phyloP scores from a whole-genome alignment of 2,329 filamentous ascomycete species.

The Pestalotiopsis sp. region DNA sequence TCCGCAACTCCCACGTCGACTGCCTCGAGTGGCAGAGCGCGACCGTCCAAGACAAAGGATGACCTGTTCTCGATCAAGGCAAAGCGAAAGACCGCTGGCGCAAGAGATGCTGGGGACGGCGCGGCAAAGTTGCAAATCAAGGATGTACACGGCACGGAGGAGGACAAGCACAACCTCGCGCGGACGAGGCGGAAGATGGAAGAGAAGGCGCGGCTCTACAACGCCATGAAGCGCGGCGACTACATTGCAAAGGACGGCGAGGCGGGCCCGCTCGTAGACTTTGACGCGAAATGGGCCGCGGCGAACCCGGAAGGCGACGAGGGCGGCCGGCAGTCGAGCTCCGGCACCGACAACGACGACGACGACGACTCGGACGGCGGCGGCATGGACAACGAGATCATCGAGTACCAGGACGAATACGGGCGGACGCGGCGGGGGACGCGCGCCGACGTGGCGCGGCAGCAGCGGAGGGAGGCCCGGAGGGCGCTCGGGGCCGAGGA shows the following conservation, averaged over 20 bases:
- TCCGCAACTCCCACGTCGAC: slow-evolving; percentile 40
- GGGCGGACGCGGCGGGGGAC: slow-evolving; percentile 80
- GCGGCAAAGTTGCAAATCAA: slow-evolving; percentile 45
- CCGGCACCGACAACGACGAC: slow-evolving; percentile 65
- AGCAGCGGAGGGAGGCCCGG: slow-evolving; percentile 59
- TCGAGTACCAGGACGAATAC: slow-evolving; percentile 92
- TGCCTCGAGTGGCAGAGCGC: slow-evolving; percentile 49
- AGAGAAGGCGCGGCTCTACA: slow-evolving; percentile 86
- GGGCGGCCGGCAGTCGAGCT: slow-evolving; percentile 31
- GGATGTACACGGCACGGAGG: slow-evolving; percentile 56
- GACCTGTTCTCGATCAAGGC: slow-evolving; percentile 65
- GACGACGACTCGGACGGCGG: slow-evolving; percentile 46
- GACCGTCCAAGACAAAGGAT: slow-evolving; percentile 60
- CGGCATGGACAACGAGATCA: slow-evolving; percentile 60
- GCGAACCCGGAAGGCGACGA: slow-evolving; percentile 55
- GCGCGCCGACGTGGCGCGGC: slow-evolving; percentile 65
- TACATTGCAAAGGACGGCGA: slow-evolving; percentile 69
- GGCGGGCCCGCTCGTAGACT: slow-evolving; percentile 78
- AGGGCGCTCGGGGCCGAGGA: slow-evolving; percentile 59
- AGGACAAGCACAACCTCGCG: slow-evolving; percentile 69
- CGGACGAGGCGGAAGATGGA: slow-evolving; percentile 82
- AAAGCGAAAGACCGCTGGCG: slow-evolving; percentile 47
- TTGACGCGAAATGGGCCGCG: slow-evolving; percentile 95
- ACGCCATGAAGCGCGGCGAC: slow-evolving; percentile 88
- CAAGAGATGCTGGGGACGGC: slow-evolving; percentile 51